Evolutionary conservation across 2,329 filamentous ascomycete genomes (phyloP), one percentile per base, ranked within the genome.

Genomic region (Botrytis pseudocinerea): DNA sequence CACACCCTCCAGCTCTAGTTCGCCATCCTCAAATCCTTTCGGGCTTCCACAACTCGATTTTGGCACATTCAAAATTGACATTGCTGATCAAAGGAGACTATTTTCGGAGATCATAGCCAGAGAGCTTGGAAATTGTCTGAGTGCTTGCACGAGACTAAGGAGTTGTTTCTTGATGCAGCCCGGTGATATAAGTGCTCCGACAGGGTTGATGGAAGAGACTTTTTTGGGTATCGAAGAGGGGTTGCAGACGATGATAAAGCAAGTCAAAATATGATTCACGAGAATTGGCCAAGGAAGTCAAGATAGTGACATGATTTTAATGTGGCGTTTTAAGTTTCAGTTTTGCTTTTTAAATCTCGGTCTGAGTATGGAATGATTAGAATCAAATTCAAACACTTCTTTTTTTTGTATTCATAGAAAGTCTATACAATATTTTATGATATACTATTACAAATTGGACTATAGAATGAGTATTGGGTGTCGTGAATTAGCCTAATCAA

Each of bases 31-130:
- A 20, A 51, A 10, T 51, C 16, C 44, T n/a, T 66, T 66, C 22
- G 63, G 63, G 1, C 63, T 66, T 10, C 63, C 63, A 16, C 63
- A 66, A 46, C 44, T 66, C 7, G 63, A 66, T 38, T 66, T 66
- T 14, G 63, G 63, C 35, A 66, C 63, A 14, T 66, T 66, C 63
- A 66, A 66, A 38, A 51, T 66, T 20, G 63, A 66, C n/a, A 51
- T 66, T 66, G 63, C 63, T 14, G 44, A 51, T 51, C 63, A 66
- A 20, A 46, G 32, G 32, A 66, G 44, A 51, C 44, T 66, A 4
- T 66, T 66, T 14, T 66, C 63, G 8, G 63, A 66, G 6, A 66
- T 66, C 1, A 66, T 66, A 51, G 63, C 44, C 1, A 66, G 22
- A 14, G 63, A 66, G 28, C 63, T 66, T 18, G 44, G 32, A 12